These are phyloP conservation scores for Myochromella boudieri DNA, from an alignment of 768 basidiomycete species.

Conservation along the genomic window DNA sequence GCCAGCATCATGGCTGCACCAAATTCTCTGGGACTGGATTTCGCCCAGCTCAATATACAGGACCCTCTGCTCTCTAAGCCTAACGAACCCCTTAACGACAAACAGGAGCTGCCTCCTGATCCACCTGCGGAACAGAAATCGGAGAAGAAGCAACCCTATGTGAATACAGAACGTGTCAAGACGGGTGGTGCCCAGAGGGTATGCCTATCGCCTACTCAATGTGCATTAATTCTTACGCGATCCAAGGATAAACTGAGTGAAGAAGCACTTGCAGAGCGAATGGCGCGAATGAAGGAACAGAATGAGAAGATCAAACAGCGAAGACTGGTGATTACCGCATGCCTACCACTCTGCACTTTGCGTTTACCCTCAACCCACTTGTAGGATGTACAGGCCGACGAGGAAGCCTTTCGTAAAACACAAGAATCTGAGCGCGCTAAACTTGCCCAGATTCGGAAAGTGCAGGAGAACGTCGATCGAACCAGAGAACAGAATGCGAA, in stretches of 20 bases:
- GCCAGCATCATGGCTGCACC: constrained; percentile 37
- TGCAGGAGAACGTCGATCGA: constrained; percentile 68
- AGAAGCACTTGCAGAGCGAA: constrained; percentile 58
- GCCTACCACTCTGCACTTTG: neutral
- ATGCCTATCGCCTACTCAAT: constrained; percentile 18
- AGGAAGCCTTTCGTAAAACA: constrained; percentile 72
- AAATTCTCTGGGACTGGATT: constrained; percentile 75
- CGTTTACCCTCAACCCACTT: constrained; percentile 1
- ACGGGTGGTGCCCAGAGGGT: constrained; percentile 79
- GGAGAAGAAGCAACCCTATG: constrained; percentile 72
- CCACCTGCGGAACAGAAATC: constrained; percentile 23
- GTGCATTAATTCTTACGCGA: neutral
- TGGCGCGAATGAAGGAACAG: constrained; percentile 61
- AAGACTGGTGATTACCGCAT: constrained; percentile 39
- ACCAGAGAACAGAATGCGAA: constrained; percentile 78
- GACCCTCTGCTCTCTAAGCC: constrained; percentile 16
- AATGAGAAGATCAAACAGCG: constrained; percentile 69
- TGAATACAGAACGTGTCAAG: constrained; percentile 82
- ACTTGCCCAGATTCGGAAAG: constrained; percentile 56
- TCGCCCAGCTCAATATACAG: constrained; percentile 47
- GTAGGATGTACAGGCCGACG: constrained; percentile 77
- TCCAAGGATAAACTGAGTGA: constrained; percentile 39
- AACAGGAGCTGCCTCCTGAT: constrained; percentile 17
- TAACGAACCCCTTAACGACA: constrained; percentile 11
- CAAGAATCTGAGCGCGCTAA: constrained; percentile 64